A percentile compares a stretch with the other conserved stretches of the same genome.
Conservation (phyloP, 192 early-diverging fungal species). For the Lunasporangiospora selenospora region DNA sequence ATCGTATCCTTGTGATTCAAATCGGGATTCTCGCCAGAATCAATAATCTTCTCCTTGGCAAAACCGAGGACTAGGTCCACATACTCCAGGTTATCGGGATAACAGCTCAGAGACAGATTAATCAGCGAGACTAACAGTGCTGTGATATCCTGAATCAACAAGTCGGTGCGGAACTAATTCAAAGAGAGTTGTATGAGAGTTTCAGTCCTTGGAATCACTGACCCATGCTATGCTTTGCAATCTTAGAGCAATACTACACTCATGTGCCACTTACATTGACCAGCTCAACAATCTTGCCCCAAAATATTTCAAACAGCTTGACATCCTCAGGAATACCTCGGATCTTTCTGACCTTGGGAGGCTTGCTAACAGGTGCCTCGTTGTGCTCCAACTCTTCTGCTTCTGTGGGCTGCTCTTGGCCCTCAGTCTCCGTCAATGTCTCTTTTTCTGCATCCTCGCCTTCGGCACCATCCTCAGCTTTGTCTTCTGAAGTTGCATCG, state of each 20-base stretch:
- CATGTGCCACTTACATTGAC: slow-evolving; percentile 66
- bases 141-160: slow-evolving; percentile 84
- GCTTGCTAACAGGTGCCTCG: too few species aligned
- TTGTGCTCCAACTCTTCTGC: too few species aligned
- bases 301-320: slow-evolving; percentile 91
- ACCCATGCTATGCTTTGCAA: background rate
- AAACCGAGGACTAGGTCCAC: slow-evolving; percentile 89
- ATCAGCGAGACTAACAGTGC: slow-evolving; percentile 83
- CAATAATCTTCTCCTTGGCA: slow-evolving; percentile 75
- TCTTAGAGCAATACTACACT: background rate
- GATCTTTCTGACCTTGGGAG: slow-evolving; percentile 41
- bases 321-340: slow-evolving; percentile 83
- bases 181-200: too few species aligned
- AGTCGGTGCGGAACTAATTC: slow-evolving; percentile 77
- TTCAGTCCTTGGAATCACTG: background rate
- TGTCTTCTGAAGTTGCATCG: background rate
- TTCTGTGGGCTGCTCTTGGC: slow-evolving; percentile 4
- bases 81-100: slow-evolving; percentile 80
- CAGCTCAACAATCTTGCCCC: slow-evolving; percentile 89
- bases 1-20: slow-evolving; percentile 66
- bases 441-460: slow-evolving; percentile 16
- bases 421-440: background rate
- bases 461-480: slow-evolving; percentile 20
- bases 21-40: slow-evolving; percentile 62
- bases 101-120: slow-evolving; percentile 86